Evolutionary conservation across 306 rosid genomes (phyloP).

Genomic region (Canavalia gladiata): DNA sequence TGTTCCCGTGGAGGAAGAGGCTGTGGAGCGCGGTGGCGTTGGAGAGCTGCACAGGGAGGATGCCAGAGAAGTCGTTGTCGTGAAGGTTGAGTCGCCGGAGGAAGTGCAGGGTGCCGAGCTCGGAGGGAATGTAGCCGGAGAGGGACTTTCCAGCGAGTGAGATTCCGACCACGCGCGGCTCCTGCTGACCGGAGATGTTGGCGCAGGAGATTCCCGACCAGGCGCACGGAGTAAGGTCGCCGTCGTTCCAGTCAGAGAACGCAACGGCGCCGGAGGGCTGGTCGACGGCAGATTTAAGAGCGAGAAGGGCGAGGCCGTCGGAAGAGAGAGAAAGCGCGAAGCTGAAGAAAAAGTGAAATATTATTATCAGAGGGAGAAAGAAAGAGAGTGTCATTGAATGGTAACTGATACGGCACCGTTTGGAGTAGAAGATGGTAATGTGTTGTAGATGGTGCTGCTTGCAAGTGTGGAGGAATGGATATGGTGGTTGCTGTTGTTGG

Average conservation of each 20-base stretch:
- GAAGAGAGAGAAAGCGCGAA: constrained; percentile 63
- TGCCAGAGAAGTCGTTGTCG: constrained; percentile 78
- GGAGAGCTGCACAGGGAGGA: constrained; percentile 78
- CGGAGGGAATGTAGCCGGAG: constrained; percentile 90
- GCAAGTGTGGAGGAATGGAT: neutral
- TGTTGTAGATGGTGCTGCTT: neutral
- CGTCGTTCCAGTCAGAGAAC: constrained; percentile 78
- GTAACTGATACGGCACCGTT: constrained; percentile 31
- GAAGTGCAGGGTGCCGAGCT: constrained; percentile 73
- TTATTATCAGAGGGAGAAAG: neutral
- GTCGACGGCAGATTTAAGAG: constrained; percentile 85
- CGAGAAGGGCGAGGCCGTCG: constrained; percentile 87
- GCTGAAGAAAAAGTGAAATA: constrained; percentile 32
- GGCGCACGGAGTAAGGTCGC: constrained; percentile 71
- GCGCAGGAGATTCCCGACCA: constrained; percentile 88
- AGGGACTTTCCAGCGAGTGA: constrained; percentile 77
- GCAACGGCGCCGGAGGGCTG: constrained; percentile 48
- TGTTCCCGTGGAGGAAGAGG: constrained; percentile 84
- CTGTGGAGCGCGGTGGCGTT: constrained; percentile 94
- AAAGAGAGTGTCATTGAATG: constrained; percentile 33
- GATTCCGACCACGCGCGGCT: constrained; percentile 84
- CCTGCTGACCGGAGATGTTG: constrained; percentile 67
- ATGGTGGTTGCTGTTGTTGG: neutral
- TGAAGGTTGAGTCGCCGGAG: constrained; percentile 95
- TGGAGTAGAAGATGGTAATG: neutral